Base-by-base conservation (phyloP, 257 asterid genomes). In the Forsythia viridissima region DNA sequence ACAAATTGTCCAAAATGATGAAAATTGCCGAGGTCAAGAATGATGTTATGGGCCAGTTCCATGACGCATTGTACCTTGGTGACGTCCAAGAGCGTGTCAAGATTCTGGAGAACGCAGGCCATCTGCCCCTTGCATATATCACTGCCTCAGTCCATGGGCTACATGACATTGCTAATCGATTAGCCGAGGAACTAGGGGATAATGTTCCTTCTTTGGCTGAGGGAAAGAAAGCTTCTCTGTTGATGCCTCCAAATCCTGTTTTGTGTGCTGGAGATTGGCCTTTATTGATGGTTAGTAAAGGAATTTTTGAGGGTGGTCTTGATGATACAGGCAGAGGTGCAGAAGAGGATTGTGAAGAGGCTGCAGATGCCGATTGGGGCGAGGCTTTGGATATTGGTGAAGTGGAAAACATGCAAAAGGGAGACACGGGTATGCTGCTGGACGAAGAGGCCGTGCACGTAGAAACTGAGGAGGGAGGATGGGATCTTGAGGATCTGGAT, bases 21-120 rank as follows among this genome's bases (percentile, higher is more conserved):
- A 93, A 89, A 88, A 92, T 95, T 68, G 97, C 97, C 20, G 98
- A 95, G 86, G 94, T 89, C 6, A 88, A 92, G 83, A 93, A 91
- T 81, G 98, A 95, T 9, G 92, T 95, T 21, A 95, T 93, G 99
- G 97, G 97, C 71, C 98, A 95, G 84, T 95, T 93, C 86, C 99
- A 95, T 6, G 85, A 93, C 71, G 97, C 98, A 3, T 71, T 95
- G 81, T 95, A 95, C 87, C 92, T 95, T 52, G 99, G 99, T 55
- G 94, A 93, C 70, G 88, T 91, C 44, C 81, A 86, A 48, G 98
- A 95, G 86, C 97, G 97, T 57, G 92, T 93, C 61, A 92, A 92
- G 84, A 90, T 95, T 79, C 86, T 94, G 72, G 96, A 94, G 83
- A 88, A 86, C 75, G 89, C 93, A 0, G 96, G 94, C 44, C 98